These are phyloP conservation scores for Magnolia kwangsiensis DNA, from an alignment of 164 flowering plant species.

Conservation along the genomic window DNA sequence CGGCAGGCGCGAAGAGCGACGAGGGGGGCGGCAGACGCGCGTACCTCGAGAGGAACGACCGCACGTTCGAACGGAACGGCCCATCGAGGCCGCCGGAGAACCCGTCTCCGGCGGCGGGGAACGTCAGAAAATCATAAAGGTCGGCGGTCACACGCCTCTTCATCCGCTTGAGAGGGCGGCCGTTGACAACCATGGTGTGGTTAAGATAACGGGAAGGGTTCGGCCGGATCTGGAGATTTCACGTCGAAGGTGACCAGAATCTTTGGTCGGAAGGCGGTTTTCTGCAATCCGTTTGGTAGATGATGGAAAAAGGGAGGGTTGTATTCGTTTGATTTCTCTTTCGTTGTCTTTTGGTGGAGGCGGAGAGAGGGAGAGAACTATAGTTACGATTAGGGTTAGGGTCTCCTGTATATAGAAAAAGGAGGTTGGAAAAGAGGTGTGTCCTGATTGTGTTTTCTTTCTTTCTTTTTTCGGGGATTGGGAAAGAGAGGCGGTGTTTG, in stretches of 20 bases:
- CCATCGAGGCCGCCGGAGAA: constrained; percentile 19
- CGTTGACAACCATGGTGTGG: constrained; percentile 56
- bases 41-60: constrained; percentile 38
- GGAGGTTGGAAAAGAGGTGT: background rate
- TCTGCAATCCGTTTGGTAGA: background rate
- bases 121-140: constrained; percentile 55
- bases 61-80: constrained; percentile 51
- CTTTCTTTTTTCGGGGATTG: background rate
- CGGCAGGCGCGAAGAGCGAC: constrained; percentile 23
- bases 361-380: background rate
- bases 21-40: constrained; percentile 37
- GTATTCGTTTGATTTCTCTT: background rate
- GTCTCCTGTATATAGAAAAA: background rate
- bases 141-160: constrained; percentile 72
- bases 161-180: constrained; percentile 57
- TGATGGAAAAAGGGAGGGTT: background rate
- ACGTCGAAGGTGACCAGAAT: background rate
- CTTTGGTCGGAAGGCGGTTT: background rate
- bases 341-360: background rate
- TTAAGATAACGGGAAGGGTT: background rate
- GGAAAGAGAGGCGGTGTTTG: background rate
- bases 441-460: background rate
- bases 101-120: constrained; percentile 32
- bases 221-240: constrained; percentile 9
- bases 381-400: constrained; percentile 1